Base-by-base conservation (phyloP, 108 stramenopile species). In the Nitzschia sp. region DNA sequence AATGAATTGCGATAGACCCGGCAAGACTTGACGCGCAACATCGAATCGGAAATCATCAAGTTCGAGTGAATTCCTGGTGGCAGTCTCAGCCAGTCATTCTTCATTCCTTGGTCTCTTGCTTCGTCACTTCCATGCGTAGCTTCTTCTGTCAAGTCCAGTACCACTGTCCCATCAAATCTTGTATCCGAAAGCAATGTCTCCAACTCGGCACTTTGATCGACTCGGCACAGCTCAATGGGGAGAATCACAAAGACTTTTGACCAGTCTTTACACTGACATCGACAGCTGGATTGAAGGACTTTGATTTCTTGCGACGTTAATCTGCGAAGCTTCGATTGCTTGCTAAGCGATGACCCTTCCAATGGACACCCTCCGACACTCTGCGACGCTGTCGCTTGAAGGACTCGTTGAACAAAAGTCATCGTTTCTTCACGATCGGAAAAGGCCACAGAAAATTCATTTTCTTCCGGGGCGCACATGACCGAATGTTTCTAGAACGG, bases 1-100 rank as follows among this genome's bases (percentile, higher is more conserved):
- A 84, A 48, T 0, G 75, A n/a, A 56, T 94, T 94, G n/a, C 72
- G 57, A 62, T 89, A 83, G 5, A 94, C 77, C 0, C 76, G 61
- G 35, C 82, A 87, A 46, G 79, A 76, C 0, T 75, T 74, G 19
- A 75, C 8, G 32, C 82, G 73, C 21, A 90, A 35, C 26, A 91
- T 79, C 58, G 75, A 81, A 58, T 90, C 75, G 9, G 46, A 47
- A 24, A 91, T 60, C 54, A 85, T 61, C 2, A 72, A 47, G 71
- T 93, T 90, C 71, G 78, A 73, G 23, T 76, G 76, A 47, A 91
- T 63, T 18, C 92, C 89, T 17, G 76, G 47, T 27, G 78, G 38
- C 3, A 72, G 51, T 38, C 32, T 17, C 32, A 21, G 29, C 66
- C 64, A 56, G 18, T 54, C 25, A 33, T 24, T 46, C 17, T n/a